Evolutionary conservation across 192 early-diverging fungal species (phyloP).

Genomic region (Coemansia sp.): DNA sequence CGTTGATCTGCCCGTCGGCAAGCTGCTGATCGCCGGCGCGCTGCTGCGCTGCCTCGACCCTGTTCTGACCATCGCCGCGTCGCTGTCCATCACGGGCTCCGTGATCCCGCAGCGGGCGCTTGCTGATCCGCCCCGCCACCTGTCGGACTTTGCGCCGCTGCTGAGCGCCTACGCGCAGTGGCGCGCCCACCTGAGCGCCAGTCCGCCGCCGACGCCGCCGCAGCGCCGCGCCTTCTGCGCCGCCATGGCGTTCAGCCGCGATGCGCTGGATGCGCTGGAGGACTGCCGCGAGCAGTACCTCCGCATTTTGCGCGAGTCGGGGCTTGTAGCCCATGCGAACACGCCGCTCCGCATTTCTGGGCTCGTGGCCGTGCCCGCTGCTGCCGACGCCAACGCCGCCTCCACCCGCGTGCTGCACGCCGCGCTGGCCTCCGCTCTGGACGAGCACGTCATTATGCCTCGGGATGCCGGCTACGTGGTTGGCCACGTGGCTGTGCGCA

Average conservation of each 20-base stretch:
- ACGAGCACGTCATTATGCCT: conserved; percentile 26
- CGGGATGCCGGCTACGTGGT: not conserved
- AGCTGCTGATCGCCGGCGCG: conserved; percentile 68
- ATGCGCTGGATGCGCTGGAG: conserved; percentile 21
- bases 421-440: conserved; percentile 12
- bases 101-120: conserved; percentile 4
- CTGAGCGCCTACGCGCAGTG: conserved; percentile 25
- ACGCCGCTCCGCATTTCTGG: not conserved
- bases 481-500: conserved; percentile 8
- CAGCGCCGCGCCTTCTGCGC: conserved; percentile 4
- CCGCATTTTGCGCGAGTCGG: conserved; percentile 5
- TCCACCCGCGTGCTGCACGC: conserved; percentile 24
- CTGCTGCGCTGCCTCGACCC: conserved; percentile 75
- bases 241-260: conserved; percentile 4
- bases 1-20: conserved; percentile 69
- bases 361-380: conserved; percentile 4
- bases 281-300: conserved; percentile 33
- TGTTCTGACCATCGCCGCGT: conserved; percentile 66
- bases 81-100: conserved; percentile 24
- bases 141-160: conserved; percentile 16
- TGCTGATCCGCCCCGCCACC: too few relatives aligned
- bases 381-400: conserved; percentile 2
- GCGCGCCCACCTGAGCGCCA: not conserved
- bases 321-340: not conserved
- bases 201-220: not conserved